phyloP scores from a whole-genome alignment of 345 rosid genomes.

The Rhizophora mangle region DNA sequence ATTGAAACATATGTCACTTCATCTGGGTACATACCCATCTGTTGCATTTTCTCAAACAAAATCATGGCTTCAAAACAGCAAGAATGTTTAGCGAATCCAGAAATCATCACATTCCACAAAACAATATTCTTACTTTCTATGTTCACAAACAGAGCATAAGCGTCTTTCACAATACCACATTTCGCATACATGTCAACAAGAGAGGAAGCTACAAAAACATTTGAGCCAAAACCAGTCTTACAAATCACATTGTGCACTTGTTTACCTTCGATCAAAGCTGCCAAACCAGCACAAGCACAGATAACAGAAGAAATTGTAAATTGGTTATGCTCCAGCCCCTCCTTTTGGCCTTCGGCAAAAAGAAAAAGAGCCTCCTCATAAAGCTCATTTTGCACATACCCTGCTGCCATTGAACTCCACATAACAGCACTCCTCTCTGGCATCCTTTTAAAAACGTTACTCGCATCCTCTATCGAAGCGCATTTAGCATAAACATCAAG shows the following conservation, averaged over 20 bases:
- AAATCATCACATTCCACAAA: constrained; percentile 73
- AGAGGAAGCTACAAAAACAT: constrained; percentile 58
- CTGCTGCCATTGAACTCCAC: constrained; percentile 86
- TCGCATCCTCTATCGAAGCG: constrained; percentile 49
- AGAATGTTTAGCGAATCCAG: constrained; percentile 72
- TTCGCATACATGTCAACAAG: constrained; percentile 81
- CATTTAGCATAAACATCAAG: constrained; percentile 77
- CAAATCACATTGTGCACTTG: constrained; percentile 60
- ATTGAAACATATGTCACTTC: constrained; percentile 63
- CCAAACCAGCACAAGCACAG: constrained; percentile 72
- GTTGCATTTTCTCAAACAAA: constrained; percentile 85
- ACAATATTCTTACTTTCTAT: constrained; percentile 50
- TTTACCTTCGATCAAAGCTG: constrained; percentile 65
- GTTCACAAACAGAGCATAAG: constrained; percentile 49
- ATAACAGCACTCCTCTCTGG: constrained; percentile 61
- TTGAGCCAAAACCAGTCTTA: constrained; percentile 57
- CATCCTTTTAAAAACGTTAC: constrained; percentile 54
- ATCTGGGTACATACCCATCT: constrained; percentile 53
- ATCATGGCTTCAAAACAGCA: constrained; percentile 57
- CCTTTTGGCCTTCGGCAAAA: constrained; percentile 38
- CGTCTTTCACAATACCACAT: constrained; percentile 63
- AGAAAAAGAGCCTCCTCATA: constrained; percentile 65
- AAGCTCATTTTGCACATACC: constrained; percentile 64
- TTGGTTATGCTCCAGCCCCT: constrained; percentile 48
- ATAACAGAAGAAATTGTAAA: constrained; percentile 62